Base-by-base conservation (phyloP, 257 asterid species). In the Salvia rosmarinus region DNA sequence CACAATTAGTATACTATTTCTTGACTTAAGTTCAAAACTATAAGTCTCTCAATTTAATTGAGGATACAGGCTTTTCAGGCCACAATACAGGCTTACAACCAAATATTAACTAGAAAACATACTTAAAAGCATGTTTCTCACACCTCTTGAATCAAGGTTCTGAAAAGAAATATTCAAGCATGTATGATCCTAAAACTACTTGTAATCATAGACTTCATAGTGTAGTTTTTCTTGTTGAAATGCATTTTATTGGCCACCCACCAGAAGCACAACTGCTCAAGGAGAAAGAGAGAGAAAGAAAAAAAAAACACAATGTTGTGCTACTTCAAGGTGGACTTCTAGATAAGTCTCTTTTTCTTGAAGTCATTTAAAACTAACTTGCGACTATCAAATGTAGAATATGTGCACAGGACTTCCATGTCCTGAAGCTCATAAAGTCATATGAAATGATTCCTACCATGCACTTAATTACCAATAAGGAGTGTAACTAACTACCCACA, bases 1-100 rank as follows among this genome's bases (percentile, higher is more conserved):
- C 23, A 30, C 47, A 76, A 46, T 73, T 34, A 74, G 70, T 61
- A 46, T 16, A 56, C 49, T 67, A n/a, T 28, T 58, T 59, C 32
- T 32, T 51, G 55, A 34, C 35, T 72, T 40, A 47, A 50, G 52
- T 55, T 59, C n/a, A 70, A 19, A 47, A 35, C 21, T 54, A 23
- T 17, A 44, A 47, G 46, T 58, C 12, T 16, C 25, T 17, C 12
- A 49, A 16, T 67, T n/a, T 30, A 72, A 30, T 35, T 32, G 54
- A 55, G 62, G 14, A 43, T 21, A 66, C 37, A 43, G 16, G 67
- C 44, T 42, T 60, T 71, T 32, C 70, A 66, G 70, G 21, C 42
- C 19, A 71, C 44, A 50, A 47, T 32, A 16, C 50, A 64, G 19
- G 47, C 37, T 25, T 19, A 14, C 6, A 55, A 55, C 39, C 73